Percentiles rank a stretch among this genome's conserved stretches.
Conservation (phyloP, 495 filamentous ascomycete genomes). For the Hypoxylon rickii region DNA sequence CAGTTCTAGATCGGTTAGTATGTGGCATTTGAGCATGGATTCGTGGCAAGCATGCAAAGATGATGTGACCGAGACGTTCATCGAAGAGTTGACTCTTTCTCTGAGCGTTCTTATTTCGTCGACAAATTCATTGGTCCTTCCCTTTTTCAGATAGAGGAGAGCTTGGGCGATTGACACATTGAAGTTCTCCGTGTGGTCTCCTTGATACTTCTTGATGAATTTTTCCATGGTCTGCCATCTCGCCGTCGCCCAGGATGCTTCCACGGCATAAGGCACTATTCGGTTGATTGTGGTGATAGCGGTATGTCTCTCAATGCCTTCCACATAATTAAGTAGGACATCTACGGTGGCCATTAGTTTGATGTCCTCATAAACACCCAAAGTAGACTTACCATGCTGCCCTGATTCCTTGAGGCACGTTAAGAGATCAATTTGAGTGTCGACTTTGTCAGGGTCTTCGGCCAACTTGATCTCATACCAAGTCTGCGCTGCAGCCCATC, state of each 20-base stretch:
- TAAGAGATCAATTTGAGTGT: slow-evolving; percentile 80
- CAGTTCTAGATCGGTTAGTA: slow-evolving; percentile 82
- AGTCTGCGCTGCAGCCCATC: slow-evolving; percentile 96
- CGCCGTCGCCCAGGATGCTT: slow-evolving; percentile 87
- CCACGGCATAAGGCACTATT: slow-evolving; percentile 78
- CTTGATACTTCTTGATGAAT: slow-evolving; percentile 61
- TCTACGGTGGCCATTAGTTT: slow-evolving; percentile 55
- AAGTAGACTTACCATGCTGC: slow-evolving; percentile 71
- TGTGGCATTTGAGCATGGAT: slow-evolving; percentile 80
- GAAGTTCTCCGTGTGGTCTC: slow-evolving; percentile 69
- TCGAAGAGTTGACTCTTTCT: slow-evolving; percentile 68
- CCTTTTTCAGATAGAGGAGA: slow-evolving; percentile 65
- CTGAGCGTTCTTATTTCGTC: slow-evolving; percentile 66
- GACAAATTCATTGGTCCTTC: slow-evolving; percentile 58
- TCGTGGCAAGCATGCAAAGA: slow-evolving; percentile 85
- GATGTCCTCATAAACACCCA: background rate
- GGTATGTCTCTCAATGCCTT: slow-evolving; percentile 64
- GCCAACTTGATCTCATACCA: slow-evolving; percentile 93
- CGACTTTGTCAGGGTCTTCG: slow-evolving; percentile 73
- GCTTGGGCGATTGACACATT: slow-evolving; percentile 78
- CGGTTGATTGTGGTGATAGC: slow-evolving; percentile 55
- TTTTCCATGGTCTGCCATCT: slow-evolving; percentile 76
- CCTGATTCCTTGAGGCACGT: slow-evolving; percentile 91
- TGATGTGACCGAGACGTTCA: slow-evolving; percentile 73
- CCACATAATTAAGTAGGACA: slow-evolving; percentile 81